Conservation (phyloP, 225 moss, liverwort and hornwort species). For the Sphagnum contortum region DNA sequence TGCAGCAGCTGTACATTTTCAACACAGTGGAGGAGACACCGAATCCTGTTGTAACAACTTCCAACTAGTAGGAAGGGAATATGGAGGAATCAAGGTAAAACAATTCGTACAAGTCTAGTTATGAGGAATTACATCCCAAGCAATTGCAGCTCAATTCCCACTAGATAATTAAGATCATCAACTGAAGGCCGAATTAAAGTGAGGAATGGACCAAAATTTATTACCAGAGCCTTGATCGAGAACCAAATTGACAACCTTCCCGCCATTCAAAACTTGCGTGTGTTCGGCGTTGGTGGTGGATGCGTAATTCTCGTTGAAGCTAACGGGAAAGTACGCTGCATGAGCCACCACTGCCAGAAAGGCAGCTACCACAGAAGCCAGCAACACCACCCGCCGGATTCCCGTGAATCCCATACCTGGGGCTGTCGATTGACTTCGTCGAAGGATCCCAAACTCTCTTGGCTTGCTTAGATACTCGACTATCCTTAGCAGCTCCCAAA, state of each 20-base stretch:
- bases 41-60: not conserved
- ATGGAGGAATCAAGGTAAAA: not conserved
- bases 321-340: constrained; percentile 11
- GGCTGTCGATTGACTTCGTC: no score
- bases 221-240: constrained; percentile 37
- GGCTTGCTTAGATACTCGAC: no score
- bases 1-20: constrained; percentile 35
- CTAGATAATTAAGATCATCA: not conserved
- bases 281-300: constrained; percentile 34
- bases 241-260: constrained; percentile 34
- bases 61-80: not conserved
- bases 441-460: no score
- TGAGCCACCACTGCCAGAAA: constrained; percentile 16
- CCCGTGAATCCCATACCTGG: no score
- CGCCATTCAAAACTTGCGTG: constrained; percentile 32
- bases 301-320: constrained; percentile 30
- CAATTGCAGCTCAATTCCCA: not conserved
- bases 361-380: not conserved
- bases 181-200: not conserved
- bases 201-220: not conserved
- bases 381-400: no score
- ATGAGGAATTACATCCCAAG: not conserved
- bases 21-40: not conserved
- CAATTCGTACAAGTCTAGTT: not conserved
- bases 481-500: no score